phyloP scores from a whole-genome alignment of 2,329 filamentous ascomycete species.

The Verticillium klebahnii region DNA sequence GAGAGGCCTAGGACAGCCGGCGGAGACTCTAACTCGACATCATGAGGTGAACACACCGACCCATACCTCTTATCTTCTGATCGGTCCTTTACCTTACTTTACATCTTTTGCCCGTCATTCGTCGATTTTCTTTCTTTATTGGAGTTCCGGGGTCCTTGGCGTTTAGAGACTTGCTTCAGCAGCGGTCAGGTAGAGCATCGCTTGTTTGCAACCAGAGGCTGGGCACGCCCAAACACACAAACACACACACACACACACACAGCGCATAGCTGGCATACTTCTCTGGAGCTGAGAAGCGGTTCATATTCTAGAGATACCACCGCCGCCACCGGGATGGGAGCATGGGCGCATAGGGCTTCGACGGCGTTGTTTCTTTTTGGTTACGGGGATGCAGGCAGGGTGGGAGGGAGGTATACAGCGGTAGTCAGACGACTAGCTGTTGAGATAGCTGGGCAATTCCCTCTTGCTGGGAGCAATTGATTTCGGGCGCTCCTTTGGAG shows the following conservation, averaged over 20 bases:
- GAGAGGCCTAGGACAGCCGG: constrained; percentile 27
- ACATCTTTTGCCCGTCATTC: background rate
- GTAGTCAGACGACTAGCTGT: background rate
- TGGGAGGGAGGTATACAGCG: background rate
- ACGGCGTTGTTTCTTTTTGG: background rate
- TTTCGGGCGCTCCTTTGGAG: background rate
- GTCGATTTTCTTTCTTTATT: background rate
- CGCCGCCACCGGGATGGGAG: background rate
- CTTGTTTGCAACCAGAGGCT: background rate
- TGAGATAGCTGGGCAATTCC: background rate
- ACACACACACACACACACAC: background rate
- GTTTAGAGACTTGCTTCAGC: background rate
- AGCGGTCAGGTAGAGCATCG: background rate
- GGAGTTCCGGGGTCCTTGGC: background rate
- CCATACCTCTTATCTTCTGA: background rate
- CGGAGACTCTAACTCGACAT: constrained; percentile 24
- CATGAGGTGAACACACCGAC: background rate
- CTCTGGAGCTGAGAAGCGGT: background rate
- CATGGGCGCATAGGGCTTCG: background rate
- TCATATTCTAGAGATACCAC: background rate
- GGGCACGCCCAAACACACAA: background rate
- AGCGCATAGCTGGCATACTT: background rate
- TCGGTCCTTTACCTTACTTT: background rate
- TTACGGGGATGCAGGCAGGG: background rate
- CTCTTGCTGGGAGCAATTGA: background rate